phyloP scores from a whole-genome alignment of 2,329 filamentous ascomycete species.

The Ophiostoma tasmaniense region DNA sequence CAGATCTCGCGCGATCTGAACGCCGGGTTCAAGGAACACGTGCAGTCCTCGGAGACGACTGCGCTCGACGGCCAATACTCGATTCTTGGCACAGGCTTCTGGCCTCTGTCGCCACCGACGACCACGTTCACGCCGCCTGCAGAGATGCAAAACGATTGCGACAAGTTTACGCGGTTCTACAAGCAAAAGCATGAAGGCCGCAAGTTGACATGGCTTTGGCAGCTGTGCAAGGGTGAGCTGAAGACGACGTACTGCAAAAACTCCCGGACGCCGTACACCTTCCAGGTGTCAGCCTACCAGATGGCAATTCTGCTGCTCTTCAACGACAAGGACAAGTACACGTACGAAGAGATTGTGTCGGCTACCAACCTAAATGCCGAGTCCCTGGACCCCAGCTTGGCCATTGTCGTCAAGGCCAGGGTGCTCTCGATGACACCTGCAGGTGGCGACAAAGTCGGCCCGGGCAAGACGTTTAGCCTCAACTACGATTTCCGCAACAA shows the following conservation, averaged over 20 bases:
- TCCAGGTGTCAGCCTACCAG: conserved; percentile 95
- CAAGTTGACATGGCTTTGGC: conserved; percentile 97
- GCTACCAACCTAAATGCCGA: conserved; percentile 74
- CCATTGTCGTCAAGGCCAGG: conserved; percentile 86
- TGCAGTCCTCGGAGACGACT: conserved; percentile 57
- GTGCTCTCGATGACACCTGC: conserved; percentile 62
- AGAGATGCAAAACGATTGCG: conserved; percentile 77
- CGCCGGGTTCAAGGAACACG: conserved; percentile 72
- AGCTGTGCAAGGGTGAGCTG: conserved; percentile 94
- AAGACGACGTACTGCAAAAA: conserved; percentile 87
- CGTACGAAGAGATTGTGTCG: conserved; percentile 79
- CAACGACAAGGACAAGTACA: conserved; percentile 79
- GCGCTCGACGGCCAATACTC: conserved; percentile 82
- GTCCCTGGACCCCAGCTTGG: conserved; percentile 75
- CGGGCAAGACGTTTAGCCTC: conserved; percentile 70
- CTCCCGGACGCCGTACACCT: conserved; percentile 86
- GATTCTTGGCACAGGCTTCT: conserved; percentile 92
- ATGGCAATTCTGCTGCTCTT: conserved; percentile 94
- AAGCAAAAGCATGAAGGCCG: conserved; percentile 93
- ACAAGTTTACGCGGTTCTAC: conserved; percentile 86
- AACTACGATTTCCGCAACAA: conserved; percentile 98
- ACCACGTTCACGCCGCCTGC: conserved; percentile 83
- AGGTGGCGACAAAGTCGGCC: conserved; percentile 64
- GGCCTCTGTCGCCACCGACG: conserved; percentile 79
- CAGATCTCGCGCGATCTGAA: conserved; percentile 98